phyloP scores from a whole-genome alignment of 306 rosid species.

The Vicia sativa region DNA sequence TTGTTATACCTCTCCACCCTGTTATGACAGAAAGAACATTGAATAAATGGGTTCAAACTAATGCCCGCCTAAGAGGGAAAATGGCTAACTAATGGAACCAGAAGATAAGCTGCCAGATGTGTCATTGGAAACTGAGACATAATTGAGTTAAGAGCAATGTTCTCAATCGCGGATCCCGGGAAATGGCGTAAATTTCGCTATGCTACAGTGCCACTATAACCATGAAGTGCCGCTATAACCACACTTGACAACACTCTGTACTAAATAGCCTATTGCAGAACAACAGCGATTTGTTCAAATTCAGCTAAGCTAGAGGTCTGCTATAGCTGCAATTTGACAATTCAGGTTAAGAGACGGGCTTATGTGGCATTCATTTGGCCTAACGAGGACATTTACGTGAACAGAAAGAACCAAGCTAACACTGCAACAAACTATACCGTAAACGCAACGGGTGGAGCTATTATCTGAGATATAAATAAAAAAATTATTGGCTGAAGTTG shows the following conservation, averaged over 20 bases:
- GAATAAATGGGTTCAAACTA: background rate
- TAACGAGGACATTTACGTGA: background rate
- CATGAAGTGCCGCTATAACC: too few species aligned
- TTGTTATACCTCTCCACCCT: background rate
- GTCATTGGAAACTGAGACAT: background rate
- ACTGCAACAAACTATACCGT: background rate
- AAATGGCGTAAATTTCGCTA: too few species aligned
- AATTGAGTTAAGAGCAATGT: conserved; percentile 2
- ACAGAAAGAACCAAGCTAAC: conserved; percentile 3
- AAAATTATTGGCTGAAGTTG: background rate
- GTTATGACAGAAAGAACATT: background rate
- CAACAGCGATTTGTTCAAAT: too few species aligned
- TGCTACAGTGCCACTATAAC: too few species aligned
- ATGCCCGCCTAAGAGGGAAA: background rate
- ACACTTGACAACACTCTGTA: too few species aligned
- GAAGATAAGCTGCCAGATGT: background rate
- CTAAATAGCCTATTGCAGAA: too few species aligned
- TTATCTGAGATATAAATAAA: background rate
- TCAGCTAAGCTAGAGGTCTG: too few species aligned
- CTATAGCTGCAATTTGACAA: too few species aligned
- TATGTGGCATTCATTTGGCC: conserved; percentile 6
- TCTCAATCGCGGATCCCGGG: too few species aligned
- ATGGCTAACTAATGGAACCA: background rate
- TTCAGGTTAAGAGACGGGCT: background rate
- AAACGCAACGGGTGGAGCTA: background rate